Conservation (phyloP, 257 asterid species). For the Solanum chilense region DNA sequence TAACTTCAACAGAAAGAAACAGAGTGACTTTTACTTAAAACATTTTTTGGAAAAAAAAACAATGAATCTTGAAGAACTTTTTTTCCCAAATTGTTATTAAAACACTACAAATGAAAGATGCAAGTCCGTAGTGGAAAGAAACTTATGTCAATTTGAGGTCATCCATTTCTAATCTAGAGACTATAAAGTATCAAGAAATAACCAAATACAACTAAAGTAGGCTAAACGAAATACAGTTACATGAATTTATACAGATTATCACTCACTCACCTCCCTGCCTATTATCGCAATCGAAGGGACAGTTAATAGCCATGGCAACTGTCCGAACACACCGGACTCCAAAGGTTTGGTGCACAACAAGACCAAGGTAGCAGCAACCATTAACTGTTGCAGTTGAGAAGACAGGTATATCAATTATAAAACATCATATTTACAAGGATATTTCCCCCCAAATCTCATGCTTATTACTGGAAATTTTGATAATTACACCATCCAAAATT, state of each 20-base stretch:
- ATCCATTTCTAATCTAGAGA: neutral
- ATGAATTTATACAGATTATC: neutral
- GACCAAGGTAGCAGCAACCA: constrained; percentile 95
- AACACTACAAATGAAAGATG: neutral
- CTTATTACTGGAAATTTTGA: neutral
- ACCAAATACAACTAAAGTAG: neutral
- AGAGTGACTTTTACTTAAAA: neutral
- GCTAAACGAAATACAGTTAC: neutral
- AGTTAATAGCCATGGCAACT: constrained; percentile 75
- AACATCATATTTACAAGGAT: neutral
- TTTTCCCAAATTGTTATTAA: neutral
- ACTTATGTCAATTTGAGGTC: neutral
- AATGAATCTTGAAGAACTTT: neutral
- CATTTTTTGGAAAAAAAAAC: neutral
- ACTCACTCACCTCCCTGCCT: constrained; percentile 91
- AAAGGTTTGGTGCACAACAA: constrained; percentile 78
- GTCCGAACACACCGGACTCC: constrained; percentile 60
- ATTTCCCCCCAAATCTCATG: neutral
- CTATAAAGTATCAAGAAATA: neutral
- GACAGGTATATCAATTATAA: neutral
- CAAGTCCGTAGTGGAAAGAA: neutral
- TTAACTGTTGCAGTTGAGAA: constrained; percentile 50
- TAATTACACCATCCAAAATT: neutral
- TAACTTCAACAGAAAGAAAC: neutral
- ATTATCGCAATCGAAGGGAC: constrained; percentile 87